phyloP scores from a whole-genome alignment of 1,139 yeast species.

The Debaryomycetaceae sp. region DNA sequence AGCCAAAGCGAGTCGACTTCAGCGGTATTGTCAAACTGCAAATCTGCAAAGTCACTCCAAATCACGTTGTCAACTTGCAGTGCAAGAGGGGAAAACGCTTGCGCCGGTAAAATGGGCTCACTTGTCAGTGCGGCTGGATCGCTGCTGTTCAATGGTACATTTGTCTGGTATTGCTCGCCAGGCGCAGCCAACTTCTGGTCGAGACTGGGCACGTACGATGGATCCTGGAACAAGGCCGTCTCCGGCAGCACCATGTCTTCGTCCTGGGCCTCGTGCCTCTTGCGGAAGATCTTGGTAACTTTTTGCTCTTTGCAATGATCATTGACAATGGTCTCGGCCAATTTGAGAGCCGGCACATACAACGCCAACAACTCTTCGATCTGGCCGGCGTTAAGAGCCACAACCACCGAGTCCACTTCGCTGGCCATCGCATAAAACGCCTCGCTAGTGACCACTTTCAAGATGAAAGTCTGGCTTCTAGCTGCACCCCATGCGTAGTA shows the following conservation, averaged over 20 bases:
- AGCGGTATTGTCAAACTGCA: slow-evolving; percentile 7
- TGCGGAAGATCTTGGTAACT: slow-evolving; percentile 2
- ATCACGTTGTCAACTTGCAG: slow-evolving; percentile 6
- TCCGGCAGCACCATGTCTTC: neutral
- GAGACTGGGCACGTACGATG: slow-evolving; percentile 1
- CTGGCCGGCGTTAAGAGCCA: slow-evolving; percentile 2
- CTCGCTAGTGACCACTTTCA: slow-evolving; percentile 20
- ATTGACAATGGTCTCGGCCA: slow-evolving; percentile 5
- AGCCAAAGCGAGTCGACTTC: slow-evolving; percentile 10
- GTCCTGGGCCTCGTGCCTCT: slow-evolving; percentile 2
- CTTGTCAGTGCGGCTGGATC: too few species aligned
- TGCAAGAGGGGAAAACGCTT: too few species aligned
- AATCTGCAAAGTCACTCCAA: slow-evolving; percentile 9
- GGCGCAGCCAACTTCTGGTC: too few species aligned
- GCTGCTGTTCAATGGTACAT: too few species aligned
- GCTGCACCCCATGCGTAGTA: slow-evolving; percentile 44
- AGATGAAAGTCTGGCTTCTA: slow-evolving; percentile 30
- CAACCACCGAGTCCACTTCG: neutral
- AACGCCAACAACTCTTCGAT: slow-evolving; percentile 4
- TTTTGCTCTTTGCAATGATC: slow-evolving; percentile 4
- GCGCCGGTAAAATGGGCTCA: too few species aligned
- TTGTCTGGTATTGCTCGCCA: too few species aligned
- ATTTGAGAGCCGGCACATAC: slow-evolving; percentile 4
- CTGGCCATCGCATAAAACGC: slow-evolving; percentile 19
- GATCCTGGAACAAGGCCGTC: neutral